phyloP scores from a whole-genome alignment of 345 rosid species.

The Populus nigra region DNA sequence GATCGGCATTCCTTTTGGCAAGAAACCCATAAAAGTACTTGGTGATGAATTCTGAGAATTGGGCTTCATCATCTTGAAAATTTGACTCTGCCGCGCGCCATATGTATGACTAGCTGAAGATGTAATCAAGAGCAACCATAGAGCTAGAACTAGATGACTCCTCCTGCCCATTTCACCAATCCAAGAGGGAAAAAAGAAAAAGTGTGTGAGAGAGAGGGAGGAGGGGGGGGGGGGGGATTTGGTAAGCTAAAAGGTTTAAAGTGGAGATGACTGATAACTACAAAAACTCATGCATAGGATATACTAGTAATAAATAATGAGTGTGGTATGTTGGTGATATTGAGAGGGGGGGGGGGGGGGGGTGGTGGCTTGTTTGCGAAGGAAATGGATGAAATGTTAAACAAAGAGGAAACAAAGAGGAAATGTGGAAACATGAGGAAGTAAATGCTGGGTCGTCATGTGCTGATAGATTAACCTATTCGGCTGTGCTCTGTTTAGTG shows the following conservation, averaged over 20 bases:
- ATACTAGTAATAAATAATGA: neutral
- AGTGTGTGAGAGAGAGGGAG: neutral
- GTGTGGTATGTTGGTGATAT: neutral
- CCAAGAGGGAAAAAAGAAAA: neutral
- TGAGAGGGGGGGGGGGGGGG: neutral
- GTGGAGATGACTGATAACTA: constrained; percentile 9
- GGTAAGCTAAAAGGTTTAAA: neutral
- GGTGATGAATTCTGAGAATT: constrained; percentile 28
- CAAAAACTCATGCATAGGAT: neutral
- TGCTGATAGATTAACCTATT: neutral
- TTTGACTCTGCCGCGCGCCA: constrained; percentile 29
- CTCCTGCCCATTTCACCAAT: constrained; percentile 31
- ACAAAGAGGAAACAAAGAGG: neutral
- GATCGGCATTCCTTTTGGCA: constrained; percentile 58
- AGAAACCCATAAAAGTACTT: constrained; percentile 34
- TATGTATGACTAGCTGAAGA: constrained; percentile 16
- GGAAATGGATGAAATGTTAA: constrained; percentile 1
- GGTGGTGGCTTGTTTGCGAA: constrained; percentile 24
- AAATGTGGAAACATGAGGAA: constrained; percentile 30
- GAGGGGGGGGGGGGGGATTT: neutral
- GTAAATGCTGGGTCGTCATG: constrained; percentile 23
- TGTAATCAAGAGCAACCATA: constrained; percentile 17
- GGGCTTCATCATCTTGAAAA: constrained; percentile 27
- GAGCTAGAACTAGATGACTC: constrained; percentile 5
- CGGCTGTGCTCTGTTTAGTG: neutral